phyloP scores from a whole-genome alignment of 768 basidiomycete species.

The Hericium alpestre region DNA sequence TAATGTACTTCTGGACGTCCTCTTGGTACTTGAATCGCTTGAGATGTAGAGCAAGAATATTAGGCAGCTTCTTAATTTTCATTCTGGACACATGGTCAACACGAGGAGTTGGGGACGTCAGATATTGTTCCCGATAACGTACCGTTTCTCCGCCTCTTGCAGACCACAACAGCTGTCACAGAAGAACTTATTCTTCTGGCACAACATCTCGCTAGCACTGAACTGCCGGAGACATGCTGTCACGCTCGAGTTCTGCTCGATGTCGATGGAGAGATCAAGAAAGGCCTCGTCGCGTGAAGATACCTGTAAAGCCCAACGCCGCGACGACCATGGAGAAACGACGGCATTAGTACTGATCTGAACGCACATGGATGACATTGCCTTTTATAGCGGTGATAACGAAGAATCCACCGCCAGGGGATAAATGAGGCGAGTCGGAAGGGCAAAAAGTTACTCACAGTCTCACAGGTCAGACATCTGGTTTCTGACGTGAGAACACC shows the following conservation, averaged over 20 bases:
- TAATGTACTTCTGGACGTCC: conserved; percentile 81
- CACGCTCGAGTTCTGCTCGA: conserved; percentile 94
- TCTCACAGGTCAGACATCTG: conserved; percentile 95
- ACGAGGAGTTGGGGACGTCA: conserved; percentile 7
- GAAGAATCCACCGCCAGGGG: not conserved
- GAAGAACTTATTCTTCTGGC: conserved; percentile 96
- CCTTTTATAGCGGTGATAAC: not conserved
- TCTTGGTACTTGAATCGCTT: conserved; percentile 99
- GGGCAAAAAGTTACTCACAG: conserved; percentile 33
- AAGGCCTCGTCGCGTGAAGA: conserved; percentile 87
- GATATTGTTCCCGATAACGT: conserved; percentile 17
- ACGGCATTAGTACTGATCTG: conserved; percentile 18
- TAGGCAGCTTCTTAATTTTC: conserved; percentile 97
- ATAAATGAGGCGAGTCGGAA: not conserved
- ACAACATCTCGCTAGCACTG: conserved; percentile 96
- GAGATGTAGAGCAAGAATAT: conserved; percentile 88
- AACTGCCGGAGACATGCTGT: conserved; percentile 94
- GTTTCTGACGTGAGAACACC: conserved; percentile 95
- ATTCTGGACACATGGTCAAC: conserved; percentile 43
- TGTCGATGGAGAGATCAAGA: conserved; percentile 97
- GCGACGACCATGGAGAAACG: not conserved
- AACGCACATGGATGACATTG: not conserved
- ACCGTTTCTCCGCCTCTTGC: conserved; percentile 98
- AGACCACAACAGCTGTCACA: conserved; percentile 95
- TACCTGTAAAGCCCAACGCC: conserved; percentile 4